A percentile compares a stretch with the other conserved stretches of the same genome.
phyloP scores from a whole-genome alignment of 108 stramenopile genomes.

The Schizochytrium sp. region DNA sequence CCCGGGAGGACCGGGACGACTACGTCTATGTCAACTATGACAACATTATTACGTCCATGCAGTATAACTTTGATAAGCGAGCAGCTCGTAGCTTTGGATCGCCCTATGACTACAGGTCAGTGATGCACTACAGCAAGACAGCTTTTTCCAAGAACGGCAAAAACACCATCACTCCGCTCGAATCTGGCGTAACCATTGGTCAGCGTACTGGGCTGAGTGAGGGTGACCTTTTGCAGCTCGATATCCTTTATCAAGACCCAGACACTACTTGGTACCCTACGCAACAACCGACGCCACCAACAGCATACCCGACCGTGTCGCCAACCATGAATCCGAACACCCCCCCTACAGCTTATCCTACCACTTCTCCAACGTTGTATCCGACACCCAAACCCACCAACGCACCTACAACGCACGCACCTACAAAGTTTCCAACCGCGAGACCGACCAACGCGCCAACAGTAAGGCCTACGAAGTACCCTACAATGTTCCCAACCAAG shows the following conservation, averaged over 20 bases:
- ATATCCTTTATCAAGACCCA: conserved; percentile 63
- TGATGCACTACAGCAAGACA: conserved; percentile 72
- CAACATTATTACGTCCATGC: conserved; percentile 63
- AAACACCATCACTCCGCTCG: conserved; percentile 28
- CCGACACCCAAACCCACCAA: neutral
- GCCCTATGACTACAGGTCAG: conserved; percentile 71
- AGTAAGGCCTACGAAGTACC: neutral
- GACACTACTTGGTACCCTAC: neutral
- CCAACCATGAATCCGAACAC: neutral
- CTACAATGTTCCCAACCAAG: neutral
- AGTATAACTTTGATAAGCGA: conserved; percentile 60
- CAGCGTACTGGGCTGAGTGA: conserved; percentile 69
- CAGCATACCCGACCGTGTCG: neutral
- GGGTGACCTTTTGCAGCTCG: conserved; percentile 68
- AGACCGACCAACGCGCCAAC: neutral
- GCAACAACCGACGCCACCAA: neutral
- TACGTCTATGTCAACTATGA: conserved; percentile 65
- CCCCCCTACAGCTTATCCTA: neutral
- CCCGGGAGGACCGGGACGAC: conserved; percentile 74
- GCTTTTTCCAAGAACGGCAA: conserved; percentile 67
- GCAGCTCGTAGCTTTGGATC: conserved; percentile 64
- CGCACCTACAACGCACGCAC: too few relatives aligned
- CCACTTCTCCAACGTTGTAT: neutral
- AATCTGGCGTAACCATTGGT: conserved; percentile 64
- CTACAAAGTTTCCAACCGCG: neutral